A percentile compares a stretch with the other conserved stretches of the same genome.
Evolutionary conservation across 257 asterid genomes (phyloP).

Genomic region (Forsythia suspensa): DNA sequence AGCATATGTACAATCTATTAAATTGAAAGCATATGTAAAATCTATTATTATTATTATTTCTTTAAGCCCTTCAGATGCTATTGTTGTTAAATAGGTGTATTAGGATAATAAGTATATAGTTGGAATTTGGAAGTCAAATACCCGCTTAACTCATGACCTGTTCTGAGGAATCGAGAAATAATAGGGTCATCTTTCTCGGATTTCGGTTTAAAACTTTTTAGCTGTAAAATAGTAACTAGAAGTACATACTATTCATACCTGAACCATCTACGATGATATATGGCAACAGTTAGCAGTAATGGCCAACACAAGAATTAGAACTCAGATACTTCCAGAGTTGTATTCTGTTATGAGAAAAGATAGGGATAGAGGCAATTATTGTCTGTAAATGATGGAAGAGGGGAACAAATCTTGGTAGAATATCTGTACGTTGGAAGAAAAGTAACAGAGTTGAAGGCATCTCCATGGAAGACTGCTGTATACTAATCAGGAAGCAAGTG

Average conservation of each 20-base stretch:
- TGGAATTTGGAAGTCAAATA: too few species aligned
- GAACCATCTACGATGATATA: too few species aligned
- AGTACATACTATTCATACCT: too few species aligned
- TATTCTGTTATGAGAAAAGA: too few species aligned
- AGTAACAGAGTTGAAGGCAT: not conserved
- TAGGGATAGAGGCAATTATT: not conserved
- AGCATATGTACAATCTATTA: not conserved
- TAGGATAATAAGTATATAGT: too few species aligned
- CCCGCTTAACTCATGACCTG: too few species aligned
- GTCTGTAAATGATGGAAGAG: not conserved
- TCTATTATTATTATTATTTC: not conserved
- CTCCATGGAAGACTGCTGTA: slow-evolving; percentile 5
- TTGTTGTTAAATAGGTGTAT: too few species aligned
- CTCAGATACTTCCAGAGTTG: too few species aligned
- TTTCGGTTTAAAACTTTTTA: too few species aligned
- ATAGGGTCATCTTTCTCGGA: too few species aligned
- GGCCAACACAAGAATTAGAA: not conserved
- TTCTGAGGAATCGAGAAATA: not conserved
- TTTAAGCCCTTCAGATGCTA: not conserved
- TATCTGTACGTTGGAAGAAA: not conserved
- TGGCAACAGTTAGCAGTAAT: not conserved
- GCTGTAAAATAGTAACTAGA: too few species aligned
- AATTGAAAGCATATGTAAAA: not conserved
- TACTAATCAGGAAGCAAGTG: too few species aligned
- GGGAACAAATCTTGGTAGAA: not conserved